Base-by-base conservation (phyloP, 352 stramenopile genomes). In the Blastocystis sp. region DNA sequence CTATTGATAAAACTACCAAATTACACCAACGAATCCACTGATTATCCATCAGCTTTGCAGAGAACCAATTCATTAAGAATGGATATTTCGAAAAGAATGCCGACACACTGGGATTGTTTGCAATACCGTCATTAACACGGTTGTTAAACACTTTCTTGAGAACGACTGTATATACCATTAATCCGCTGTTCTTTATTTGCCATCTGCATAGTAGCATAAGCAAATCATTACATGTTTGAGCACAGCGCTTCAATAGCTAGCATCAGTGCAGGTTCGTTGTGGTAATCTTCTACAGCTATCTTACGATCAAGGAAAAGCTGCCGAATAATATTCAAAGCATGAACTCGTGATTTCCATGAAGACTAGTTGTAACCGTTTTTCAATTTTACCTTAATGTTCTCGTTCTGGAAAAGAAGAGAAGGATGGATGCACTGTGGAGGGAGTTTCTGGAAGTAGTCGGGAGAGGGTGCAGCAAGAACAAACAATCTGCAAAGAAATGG, bases 261-360 rank as follows among this genome's bases (percentile, higher is more conserved):
- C 73, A 84, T 84, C 26, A 84, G 26, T 29, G 56, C 73, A 3
- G 73, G 73, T 55, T 84, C 73, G 20, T 53, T 45, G 39, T 66
- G 62, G n/a, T 41, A 26, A 50, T 84, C 73, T n/a, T 84, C 73
- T 23, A 84, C 68, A 7, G n/a, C 47, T 7, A 84, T 45, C n/a
- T 45, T 63, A 15, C 73, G 50, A 15, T 84, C 73, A 1, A 84
- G 50, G n/a, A 84, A 64, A 7, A 84, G n/a, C 50, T 84, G 73
- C 2, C 73, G 73, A n/a, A 84, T 66, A 34, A 84, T 84, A 43
- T 84, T 84, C 45, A 84, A 55, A n/a, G 73, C 18, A 43, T 84
- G 73, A 13, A 84, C 73, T 11, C 73, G 73, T 23, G 53, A 23
- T 34, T 84, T 84, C 73, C 73, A 84, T 34, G 26, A 68, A 13